A percentile compares a stretch with the other conserved stretches of the same genome.
These are phyloP conservation scores for Paraleonurus japonicus DNA, from an alignment of 257 asterid genomes.

Conservation along the genomic window DNA sequence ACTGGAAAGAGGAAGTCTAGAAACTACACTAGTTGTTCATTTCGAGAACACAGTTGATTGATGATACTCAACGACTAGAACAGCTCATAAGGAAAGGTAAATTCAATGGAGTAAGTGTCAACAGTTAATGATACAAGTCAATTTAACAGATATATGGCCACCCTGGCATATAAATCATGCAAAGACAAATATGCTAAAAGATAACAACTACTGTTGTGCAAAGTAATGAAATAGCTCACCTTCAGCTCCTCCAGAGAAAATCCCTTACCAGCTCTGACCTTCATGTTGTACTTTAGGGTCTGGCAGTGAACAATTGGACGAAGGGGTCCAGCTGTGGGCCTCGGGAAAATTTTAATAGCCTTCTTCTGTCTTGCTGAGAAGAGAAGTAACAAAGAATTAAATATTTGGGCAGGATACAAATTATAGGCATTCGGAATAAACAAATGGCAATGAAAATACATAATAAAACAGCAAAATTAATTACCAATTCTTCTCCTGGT, in stretches of 20 bases:
- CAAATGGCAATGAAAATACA: not conserved
- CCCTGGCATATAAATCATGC: not conserved
- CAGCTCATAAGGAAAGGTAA: not conserved
- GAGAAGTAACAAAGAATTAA: constrained; percentile 5
- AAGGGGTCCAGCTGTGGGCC: constrained; percentile 72
- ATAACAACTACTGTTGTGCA: too few relatives aligned
- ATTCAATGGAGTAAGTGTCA: not conserved
- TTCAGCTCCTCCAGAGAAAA: constrained; percentile 73
- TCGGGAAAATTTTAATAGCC: constrained; percentile 70
- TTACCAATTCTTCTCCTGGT: constrained; percentile 69
- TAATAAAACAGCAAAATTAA: not conserved
- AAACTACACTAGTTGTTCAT: not conserved
- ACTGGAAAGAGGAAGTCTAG: not conserved
- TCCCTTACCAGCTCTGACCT: constrained; percentile 68
- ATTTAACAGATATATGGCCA: not conserved
- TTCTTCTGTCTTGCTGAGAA: constrained; percentile 65
- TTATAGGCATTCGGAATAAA: not conserved
- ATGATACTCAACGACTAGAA: not conserved
- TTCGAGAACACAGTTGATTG: not conserved
- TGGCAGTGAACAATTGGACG: constrained; percentile 75
- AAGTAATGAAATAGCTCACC: constrained; percentile 34
- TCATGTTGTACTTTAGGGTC: constrained; percentile 78
- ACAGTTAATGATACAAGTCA: not conserved
- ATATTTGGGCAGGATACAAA: not conserved
- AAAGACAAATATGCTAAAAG: not conserved